A percentile compares a stretch with the other conserved stretches of the same genome.
These are phyloP conservation scores for Penicillium coprophilum DNA, from an alignment of 495 filamentous ascomycete genomes.

Conservation along the genomic window DNA sequence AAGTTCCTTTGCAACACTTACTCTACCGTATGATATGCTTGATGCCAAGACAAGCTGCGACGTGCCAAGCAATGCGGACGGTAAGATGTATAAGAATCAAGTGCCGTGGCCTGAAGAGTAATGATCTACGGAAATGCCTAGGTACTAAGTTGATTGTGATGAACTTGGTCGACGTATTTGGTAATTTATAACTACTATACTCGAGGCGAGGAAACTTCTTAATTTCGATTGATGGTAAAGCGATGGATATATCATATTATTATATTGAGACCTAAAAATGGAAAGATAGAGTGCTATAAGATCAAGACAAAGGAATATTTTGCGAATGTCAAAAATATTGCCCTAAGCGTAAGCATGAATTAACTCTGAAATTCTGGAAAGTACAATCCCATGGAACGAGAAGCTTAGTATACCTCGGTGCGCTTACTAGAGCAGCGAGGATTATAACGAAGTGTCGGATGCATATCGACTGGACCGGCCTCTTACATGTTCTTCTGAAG, in stretches of 20 bases:
- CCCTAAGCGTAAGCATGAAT: neutral
- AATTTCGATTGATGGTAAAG: neutral
- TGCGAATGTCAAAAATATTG: neutral
- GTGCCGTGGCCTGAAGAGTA: conserved; percentile 24
- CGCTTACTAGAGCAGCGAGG: neutral
- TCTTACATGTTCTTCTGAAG: neutral
- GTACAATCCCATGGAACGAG: neutral
- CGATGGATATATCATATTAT: too few species aligned
- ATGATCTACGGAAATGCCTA: conserved; percentile 17
- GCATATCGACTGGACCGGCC: neutral
- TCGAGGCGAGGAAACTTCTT: neutral
- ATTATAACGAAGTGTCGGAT: neutral
- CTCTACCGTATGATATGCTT: neutral
- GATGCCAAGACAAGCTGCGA: conserved; percentile 18
- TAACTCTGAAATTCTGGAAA: neutral
- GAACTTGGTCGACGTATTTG: neutral
- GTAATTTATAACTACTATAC: neutral
- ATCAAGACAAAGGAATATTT: neutral
- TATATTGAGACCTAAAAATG: neutral
- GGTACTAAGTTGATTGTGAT: neutral
- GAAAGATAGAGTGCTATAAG: neutral
- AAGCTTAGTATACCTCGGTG: neutral
- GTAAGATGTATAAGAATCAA: neutral
- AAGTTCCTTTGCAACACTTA: neutral
- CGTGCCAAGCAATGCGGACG: conserved; percentile 17